Conservation (phyloP, 768 basidiomycete genomes). For the Amanita inopinata region DNA sequence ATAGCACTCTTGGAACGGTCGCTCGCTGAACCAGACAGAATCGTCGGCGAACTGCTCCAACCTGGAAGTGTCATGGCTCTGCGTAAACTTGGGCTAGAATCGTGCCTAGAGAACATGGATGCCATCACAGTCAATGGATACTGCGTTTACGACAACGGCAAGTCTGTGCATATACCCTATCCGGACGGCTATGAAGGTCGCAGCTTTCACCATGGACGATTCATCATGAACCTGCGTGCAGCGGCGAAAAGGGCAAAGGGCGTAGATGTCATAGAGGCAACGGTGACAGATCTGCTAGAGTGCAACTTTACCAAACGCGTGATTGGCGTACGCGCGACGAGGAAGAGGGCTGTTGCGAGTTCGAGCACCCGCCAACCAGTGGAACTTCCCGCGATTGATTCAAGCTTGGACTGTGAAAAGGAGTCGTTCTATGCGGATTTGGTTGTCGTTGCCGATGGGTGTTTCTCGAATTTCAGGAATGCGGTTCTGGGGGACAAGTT, state of each 20-base stretch:
- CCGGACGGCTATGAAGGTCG: conserved; percentile 64
- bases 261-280: conserved; percentile 80
- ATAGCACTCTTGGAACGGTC: conserved; percentile 89
- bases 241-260: conserved; percentile 49
- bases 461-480: conserved; percentile 85
- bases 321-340: conserved; percentile 57
- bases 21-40: conserved; percentile 86
- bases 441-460: conserved; percentile 88
- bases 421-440: conserved; percentile 62
- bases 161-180: conserved; percentile 83
- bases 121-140: conserved; percentile 80
- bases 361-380: background rate
- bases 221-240: conserved; percentile 70
- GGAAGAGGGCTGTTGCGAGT: conserved; percentile 18
- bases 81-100: conserved; percentile 64
- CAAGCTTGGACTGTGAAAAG: conserved; percentile 26
- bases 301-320: conserved; percentile 39
- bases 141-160: conserved; percentile 59
- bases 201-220: conserved; percentile 90
- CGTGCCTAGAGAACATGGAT: conserved; percentile 79
- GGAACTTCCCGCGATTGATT: background rate
- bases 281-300: conserved; percentile 67
- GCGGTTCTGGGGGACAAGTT: conserved; percentile 45
- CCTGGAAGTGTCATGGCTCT: conserved; percentile 82
- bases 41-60: conserved; percentile 95